phyloP scores from a whole-genome alignment of 2,329 filamentous ascomycete species.

The Fusarium sp. region DNA sequence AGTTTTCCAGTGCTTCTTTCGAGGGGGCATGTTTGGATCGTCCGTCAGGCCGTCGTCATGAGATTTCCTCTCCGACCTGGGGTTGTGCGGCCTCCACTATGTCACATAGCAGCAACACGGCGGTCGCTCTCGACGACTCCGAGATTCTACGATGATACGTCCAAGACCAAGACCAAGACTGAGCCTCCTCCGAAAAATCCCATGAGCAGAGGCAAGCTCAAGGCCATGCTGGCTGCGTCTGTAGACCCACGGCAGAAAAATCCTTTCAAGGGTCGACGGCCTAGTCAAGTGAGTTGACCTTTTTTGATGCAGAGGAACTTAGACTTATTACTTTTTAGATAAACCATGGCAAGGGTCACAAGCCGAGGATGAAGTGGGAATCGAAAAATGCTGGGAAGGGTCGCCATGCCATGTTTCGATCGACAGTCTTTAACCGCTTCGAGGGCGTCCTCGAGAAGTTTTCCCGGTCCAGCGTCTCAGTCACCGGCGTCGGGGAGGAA shows the following conservation, averaged over 20 bases:
- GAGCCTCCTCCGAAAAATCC: not conserved
- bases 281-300: conserved; percentile 41
- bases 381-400: conserved; percentile 39
- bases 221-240: not conserved
- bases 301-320: not conserved
- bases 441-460: conserved; percentile 48
- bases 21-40: conserved; percentile 31
- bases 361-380: conserved; percentile 46
- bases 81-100: conserved; percentile 38
- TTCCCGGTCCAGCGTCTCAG: conserved; percentile 35
- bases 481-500: conserved; percentile 47
- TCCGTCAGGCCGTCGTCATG: conserved; percentile 41
- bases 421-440: conserved; percentile 52
- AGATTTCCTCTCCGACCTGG: conserved; percentile 44
- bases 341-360: conserved; percentile 50
- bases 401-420: conserved; percentile 49
- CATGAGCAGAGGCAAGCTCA: not conserved
- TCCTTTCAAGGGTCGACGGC: conserved; percentile 26
- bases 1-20: conserved; percentile 1
- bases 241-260: not conserved
- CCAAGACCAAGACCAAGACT: not conserved
- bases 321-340: conserved; percentile 37
- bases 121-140: conserved; percentile 43
- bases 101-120: conserved; percentile 33
- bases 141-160: conserved; percentile 2